These are phyloP conservation scores for Adansonia grandidieri DNA, from an alignment of 441 rosid genomes.

Conservation along the genomic window DNA sequence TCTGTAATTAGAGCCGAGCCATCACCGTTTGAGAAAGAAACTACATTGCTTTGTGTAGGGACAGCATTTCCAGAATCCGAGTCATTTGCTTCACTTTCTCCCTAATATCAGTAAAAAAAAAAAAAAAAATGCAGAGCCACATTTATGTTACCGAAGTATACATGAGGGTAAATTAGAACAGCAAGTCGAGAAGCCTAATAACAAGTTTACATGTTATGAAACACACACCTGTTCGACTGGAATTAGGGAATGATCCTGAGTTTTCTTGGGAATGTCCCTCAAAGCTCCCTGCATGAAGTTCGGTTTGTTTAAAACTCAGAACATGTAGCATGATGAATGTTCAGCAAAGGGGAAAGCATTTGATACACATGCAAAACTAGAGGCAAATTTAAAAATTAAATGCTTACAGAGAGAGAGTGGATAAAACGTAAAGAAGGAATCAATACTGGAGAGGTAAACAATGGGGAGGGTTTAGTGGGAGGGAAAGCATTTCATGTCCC, in stretches of 20 bases:
- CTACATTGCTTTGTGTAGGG: conserved; percentile 44
- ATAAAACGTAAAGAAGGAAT: neutral
- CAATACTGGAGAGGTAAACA: neutral
- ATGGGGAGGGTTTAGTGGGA: conserved; percentile 9
- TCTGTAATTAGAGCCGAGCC: conserved; percentile 42
- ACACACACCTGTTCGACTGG: conserved; percentile 55
- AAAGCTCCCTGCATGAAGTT: conserved; percentile 60
- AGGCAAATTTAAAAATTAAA: conserved; percentile 11
- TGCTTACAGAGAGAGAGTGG: neutral
- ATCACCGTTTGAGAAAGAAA: conserved; percentile 51
- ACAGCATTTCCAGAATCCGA: conserved; percentile 47
- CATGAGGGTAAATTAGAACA: neutral
- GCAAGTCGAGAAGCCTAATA: neutral
- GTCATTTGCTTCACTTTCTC: conserved; percentile 54
- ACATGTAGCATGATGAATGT: neutral
- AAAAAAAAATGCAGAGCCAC: neutral
- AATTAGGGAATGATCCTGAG: conserved; percentile 50
- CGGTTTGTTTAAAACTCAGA: conserved; percentile 10
- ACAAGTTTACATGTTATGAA: conserved; percentile 6
- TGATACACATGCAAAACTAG: conserved; percentile 12
- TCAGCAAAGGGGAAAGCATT: neutral
- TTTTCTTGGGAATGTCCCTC: conserved; percentile 67
- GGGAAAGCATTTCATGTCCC: neutral
- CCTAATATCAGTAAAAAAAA: conserved; percentile 35
- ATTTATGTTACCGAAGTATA: neutral